Evolutionary conservation across 164 flowering plant genomes (phyloP).

Genomic region (Euptelea pleiosperma): DNA sequence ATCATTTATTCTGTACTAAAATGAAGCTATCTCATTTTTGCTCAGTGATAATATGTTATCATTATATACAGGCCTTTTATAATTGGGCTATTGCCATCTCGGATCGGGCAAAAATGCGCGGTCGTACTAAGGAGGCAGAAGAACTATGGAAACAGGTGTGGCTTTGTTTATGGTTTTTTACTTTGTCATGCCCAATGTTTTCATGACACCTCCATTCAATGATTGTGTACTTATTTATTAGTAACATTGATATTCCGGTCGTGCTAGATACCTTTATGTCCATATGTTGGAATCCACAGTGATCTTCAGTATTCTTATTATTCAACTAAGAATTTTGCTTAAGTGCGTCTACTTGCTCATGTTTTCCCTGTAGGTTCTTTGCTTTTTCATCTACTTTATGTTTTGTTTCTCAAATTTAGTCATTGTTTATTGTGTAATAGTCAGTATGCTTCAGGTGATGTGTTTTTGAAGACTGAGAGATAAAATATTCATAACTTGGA

Average conservation of each 20-base stretch:
- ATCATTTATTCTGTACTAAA: neutral
- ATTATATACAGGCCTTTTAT: constrained; percentile 71
- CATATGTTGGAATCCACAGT: too few relatives aligned
- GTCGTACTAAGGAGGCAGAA: constrained; percentile 99
- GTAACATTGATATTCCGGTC: too few relatives aligned
- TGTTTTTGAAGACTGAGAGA: neutral
- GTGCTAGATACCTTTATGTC: too few relatives aligned
- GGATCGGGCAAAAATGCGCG: constrained; percentile 97
- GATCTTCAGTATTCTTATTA: too few relatives aligned
- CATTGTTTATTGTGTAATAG: neutral
- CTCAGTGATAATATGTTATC: neutral
- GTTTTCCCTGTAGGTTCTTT: neutral
- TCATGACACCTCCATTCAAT: too few relatives aligned
- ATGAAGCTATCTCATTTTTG: neutral
- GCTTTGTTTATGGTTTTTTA: neutral
- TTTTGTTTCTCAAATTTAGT: neutral
- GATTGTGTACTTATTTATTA: too few relatives aligned
- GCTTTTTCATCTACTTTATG: neutral
- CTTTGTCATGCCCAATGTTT: neutral
- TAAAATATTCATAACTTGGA: neutral
- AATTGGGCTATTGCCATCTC: constrained; percentile 99
- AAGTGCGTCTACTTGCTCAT: too few relatives aligned
- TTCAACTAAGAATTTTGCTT: too few relatives aligned
- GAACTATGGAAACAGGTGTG: constrained; percentile 96
- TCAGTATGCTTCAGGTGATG: neutral